Evolutionary conservation across 2,329 filamentous ascomycete species (phyloP).

Genomic region (Periglandula ipomoeae): DNA sequence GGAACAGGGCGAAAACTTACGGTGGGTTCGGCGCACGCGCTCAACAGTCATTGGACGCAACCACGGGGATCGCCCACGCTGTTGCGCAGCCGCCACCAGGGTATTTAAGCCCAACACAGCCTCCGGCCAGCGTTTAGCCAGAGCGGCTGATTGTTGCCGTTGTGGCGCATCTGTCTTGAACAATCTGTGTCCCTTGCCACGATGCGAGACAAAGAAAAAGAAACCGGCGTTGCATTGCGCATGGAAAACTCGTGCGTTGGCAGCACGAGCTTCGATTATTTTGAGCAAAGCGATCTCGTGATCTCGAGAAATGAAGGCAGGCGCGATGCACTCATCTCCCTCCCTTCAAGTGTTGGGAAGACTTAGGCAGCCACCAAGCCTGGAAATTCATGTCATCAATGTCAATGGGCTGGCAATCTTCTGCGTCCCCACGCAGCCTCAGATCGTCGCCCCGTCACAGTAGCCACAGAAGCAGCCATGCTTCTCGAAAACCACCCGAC

Average conservation of each 20-base stretch:
- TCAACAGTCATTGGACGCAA: background rate
- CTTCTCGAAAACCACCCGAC: too few species aligned
- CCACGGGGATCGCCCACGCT: background rate
- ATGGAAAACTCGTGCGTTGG: too few species aligned
- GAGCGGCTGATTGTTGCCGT: background rate
- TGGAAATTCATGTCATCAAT: too few species aligned
- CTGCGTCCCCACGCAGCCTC: too few species aligned
- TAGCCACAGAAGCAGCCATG: too few species aligned
- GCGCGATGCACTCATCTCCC: background rate
- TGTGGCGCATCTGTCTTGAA: background rate
- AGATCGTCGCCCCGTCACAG: too few species aligned
- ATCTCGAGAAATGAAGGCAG: background rate
- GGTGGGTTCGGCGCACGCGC: too few species aligned
- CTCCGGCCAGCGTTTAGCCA: background rate
- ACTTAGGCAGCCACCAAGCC: background rate
- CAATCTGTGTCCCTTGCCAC: background rate
- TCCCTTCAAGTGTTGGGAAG: background rate
- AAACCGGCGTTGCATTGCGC: too few species aligned
- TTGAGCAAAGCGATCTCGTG: too few species aligned
- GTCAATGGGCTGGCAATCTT: too few species aligned
- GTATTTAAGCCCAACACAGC: background rate
- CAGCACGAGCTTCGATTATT: too few species aligned
- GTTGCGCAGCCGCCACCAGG: background rate
- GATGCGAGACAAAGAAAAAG: too few species aligned
- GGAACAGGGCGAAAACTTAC: background rate